Conservation (phyloP, 108 stramenopile genomes). For the Skeletonema marinoi region DNA sequence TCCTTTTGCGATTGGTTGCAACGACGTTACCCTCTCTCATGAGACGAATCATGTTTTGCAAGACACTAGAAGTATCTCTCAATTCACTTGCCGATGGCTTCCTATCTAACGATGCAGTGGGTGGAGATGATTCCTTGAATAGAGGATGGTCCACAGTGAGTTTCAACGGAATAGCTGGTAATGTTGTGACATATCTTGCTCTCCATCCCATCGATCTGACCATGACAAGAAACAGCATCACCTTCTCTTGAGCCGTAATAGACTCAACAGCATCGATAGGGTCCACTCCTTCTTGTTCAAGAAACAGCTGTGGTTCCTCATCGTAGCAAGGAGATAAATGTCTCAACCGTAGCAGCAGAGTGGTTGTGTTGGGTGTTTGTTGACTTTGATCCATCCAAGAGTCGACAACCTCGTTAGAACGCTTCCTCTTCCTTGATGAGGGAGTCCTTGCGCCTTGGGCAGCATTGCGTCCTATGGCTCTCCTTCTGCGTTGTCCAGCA, state of each 20-base stretch:
- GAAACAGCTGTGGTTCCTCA: slow-evolving; percentile 48
- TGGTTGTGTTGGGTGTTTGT: slow-evolving; percentile 14
- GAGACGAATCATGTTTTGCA: not conserved
- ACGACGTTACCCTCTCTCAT: slow-evolving; percentile 1
- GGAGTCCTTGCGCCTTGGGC: slow-evolving; percentile 51
- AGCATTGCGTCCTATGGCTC: slow-evolving; percentile 26
- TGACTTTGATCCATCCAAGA: not conserved
- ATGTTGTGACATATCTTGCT: slow-evolving; percentile 66
- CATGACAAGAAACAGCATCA: slow-evolving; percentile 60
- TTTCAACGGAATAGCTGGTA: slow-evolving; percentile 62
- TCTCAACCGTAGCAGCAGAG: slow-evolving; percentile 26
- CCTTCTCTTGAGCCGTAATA: slow-evolving; percentile 40
- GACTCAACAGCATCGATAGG: slow-evolving; percentile 24
- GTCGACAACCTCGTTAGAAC: not conserved
- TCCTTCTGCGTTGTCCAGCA: slow-evolving; percentile 38
- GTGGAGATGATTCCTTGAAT: slow-evolving; percentile 19
- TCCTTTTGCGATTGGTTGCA: not conserved
- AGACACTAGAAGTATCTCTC: not conserved
- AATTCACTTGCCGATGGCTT: slow-evolving; percentile 17
- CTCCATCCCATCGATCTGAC: slow-evolving; percentile 81
- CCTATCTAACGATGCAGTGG: not conserved
- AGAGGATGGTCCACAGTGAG: slow-evolving; percentile 80
- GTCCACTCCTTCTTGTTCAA: slow-evolving; percentile 37
- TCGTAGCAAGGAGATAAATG: slow-evolving; percentile 52
- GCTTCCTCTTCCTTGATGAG: slow-evolving; percentile 1